Base-by-base conservation (phyloP, 2,329 filamentous ascomycete species). In the Penicillium psychrosexuale region DNA sequence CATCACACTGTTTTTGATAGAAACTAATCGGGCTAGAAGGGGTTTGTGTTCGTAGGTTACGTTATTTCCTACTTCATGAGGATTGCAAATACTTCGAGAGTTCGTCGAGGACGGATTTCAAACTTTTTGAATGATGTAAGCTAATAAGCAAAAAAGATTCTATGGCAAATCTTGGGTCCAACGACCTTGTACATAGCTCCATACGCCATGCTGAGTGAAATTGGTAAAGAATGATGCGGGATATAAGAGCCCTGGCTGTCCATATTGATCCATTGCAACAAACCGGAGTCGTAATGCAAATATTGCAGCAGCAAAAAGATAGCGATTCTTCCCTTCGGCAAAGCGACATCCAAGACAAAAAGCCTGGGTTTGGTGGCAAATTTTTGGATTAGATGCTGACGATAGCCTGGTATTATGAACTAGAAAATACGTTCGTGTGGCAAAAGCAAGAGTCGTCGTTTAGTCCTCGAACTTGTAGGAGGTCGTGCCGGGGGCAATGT, bases 401-500 rank as follows among this genome's bases (percentile, higher is more conserved):
- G n/a, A 37, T 28, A 22, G 36, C 11, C 36, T 34, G 17, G 11
- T 12, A 55, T 52, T 52, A 55, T 52, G 30, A 27, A 22, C 47
- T 37, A 55, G 34, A 37, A 17, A 42, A 47, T 46, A 28, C 28
- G 39, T 36, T 24, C 19, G 24, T 51, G 27, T 43, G n/a, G 34
- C 42, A 33, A 22, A 47, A 38, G 31, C 37, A 37, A 47, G 17
- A 44, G 51, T 51, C 36, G 27, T 57, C 45, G 22, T 61, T 77
- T 84, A 96, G 67, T 96, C 90, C 2, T 97, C 91, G 75, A 99
- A 99, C 78, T 96, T 97, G 78, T 96, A 89, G 55, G 90, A 88
- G 12, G 51, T 43, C 76, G 93, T 92, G 61, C 88, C 88, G 19
- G 87, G 85, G 13, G 82, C 77, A 50, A 93, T 89, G 71, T 99